Percentiles rank a stretch among this genome's conserved stretches.
Evolutionary conservation across 2,329 filamentous ascomycete genomes (phyloP).

Genomic region (Stemphylium vesicarium): DNA sequence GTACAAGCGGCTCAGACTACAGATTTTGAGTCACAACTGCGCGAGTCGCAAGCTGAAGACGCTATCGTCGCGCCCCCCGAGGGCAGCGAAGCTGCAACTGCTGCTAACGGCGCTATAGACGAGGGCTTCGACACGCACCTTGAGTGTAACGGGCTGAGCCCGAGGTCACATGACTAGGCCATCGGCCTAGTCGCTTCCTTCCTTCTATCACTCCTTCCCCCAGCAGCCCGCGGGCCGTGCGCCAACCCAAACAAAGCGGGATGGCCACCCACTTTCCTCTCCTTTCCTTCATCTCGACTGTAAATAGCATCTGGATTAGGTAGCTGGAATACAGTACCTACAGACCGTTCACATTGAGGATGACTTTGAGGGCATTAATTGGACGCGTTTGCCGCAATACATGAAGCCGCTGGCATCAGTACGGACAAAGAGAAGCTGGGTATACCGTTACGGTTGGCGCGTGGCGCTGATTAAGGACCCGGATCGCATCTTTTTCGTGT

Average conservation of each 20-base stretch:
- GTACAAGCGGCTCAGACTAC: no score
- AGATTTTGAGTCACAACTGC: no score
- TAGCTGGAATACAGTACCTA: background rate
- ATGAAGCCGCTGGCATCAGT: background rate
- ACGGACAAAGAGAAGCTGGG: background rate
- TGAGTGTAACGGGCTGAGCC: background rate
- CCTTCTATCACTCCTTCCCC: background rate
- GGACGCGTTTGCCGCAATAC: background rate
- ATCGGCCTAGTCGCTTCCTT: background rate
- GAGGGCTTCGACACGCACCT: background rate
- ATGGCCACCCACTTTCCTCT: no score
- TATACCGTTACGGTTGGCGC: no score
- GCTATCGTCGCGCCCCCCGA: no score
- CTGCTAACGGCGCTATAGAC: background rate
- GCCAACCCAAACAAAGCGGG: background rate
- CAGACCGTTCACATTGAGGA: background rate
- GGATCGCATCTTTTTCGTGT: no score
- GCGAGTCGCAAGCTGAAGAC: no score
- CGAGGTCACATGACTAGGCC: background rate
- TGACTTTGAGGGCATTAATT: constrained; percentile 6
- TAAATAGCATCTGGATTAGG: background rate
- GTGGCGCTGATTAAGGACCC: no score
- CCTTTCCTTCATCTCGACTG: background rate
- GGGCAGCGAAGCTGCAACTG: background rate
- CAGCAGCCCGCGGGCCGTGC: background rate